Base-by-base conservation (phyloP, 2,329 filamentous ascomycete species). In the Celoporthe dispersa region DNA sequence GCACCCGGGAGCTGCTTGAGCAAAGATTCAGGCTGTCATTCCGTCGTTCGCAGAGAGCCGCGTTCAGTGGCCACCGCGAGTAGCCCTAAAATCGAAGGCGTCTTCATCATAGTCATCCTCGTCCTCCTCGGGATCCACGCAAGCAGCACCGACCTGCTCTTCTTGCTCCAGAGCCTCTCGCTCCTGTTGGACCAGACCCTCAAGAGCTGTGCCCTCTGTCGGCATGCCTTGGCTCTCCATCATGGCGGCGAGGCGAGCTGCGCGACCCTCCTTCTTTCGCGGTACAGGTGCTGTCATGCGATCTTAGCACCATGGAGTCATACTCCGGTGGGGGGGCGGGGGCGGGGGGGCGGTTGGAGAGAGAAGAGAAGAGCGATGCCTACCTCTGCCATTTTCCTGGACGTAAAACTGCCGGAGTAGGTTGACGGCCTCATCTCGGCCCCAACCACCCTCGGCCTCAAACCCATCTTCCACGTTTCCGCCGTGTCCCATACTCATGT, bases 351-450 rank as follows among this genome's bases (percentile, higher is more conserved):
- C 3, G 39, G 39, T 22, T 7, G 44, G 19, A 48, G 22, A 48
- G 22, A 48, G 22, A 48, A n/a, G 8, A 48, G 22, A 11, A 25
- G 25, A 22, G 59, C 59, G 19, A 48, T 37, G 77, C 84, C 75
- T 82, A 93, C 92, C 93, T 85, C 96, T 92, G 73, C 93, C 94
- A 80, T 99, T 99, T 81, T 99, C 94, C 81, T 99, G 96, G 41
- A 99, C 93, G 79, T 99, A 99, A 81, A 99, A 99, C 70, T 95
- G 90, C 73, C 97, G 88, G 74, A 99, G 85, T 74, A 99, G 82
- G 80, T 95, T 94, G 71, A 99, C 97, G 5, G 96, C 95, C 78
- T 98, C 95, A 77, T 97, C 93, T 62, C 94, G 89, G 76, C 94
- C 93, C 84, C 97, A 91, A 1, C 94, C 95, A 53, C 94, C 94